Percentiles rank a stretch among this genome's conserved stretches.
phyloP scores from a whole-genome alignment of 2,329 filamentous ascomycete species.

The Exophiala oligosperma region DNA sequence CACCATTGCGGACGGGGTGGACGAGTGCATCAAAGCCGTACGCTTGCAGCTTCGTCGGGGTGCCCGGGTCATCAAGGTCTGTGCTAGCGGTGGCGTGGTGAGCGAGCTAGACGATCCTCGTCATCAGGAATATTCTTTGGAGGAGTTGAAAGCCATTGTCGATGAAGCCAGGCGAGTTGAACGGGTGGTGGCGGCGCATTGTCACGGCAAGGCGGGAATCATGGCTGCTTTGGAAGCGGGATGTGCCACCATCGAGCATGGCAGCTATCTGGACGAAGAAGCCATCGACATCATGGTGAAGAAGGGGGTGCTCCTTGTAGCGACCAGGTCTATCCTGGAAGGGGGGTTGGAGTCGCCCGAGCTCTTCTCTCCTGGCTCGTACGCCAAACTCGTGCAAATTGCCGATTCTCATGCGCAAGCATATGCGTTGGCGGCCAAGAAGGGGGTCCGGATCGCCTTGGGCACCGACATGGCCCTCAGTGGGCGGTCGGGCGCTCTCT shows the following conservation, averaged over 20 bases:
- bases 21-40: constrained; percentile 46
- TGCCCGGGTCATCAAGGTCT: constrained; percentile 51
- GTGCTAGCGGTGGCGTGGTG: constrained; percentile 45
- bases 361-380: constrained; percentile 32
- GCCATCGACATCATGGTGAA: constrained; percentile 46
- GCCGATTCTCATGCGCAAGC: constrained; percentile 37
- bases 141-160: constrained; percentile 46
- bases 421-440: constrained; percentile 43
- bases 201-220: constrained; percentile 49
- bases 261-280: constrained; percentile 49
- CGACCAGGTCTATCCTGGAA: constrained; percentile 46
- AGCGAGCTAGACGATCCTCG: constrained; percentile 43
- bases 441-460: constrained; percentile 47
- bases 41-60: constrained; percentile 46
- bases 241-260: constrained; percentile 50
- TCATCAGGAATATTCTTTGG: constrained; percentile 45
- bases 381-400: constrained; percentile 42
- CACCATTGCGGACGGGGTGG: constrained; percentile 45
- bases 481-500: constrained; percentile 19
- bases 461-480: constrained; percentile 41
- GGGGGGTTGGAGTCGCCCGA: constrained; percentile 35
- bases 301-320: constrained; percentile 45
- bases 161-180: constrained; percentile 43
- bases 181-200: constrained; percentile 44
- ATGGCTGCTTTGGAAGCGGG: constrained; percentile 46